A percentile compares a stretch with the other conserved stretches of the same genome.
phyloP scores from a whole-genome alignment of 441 rosid genomes.

The Adansonia grandidieri region DNA sequence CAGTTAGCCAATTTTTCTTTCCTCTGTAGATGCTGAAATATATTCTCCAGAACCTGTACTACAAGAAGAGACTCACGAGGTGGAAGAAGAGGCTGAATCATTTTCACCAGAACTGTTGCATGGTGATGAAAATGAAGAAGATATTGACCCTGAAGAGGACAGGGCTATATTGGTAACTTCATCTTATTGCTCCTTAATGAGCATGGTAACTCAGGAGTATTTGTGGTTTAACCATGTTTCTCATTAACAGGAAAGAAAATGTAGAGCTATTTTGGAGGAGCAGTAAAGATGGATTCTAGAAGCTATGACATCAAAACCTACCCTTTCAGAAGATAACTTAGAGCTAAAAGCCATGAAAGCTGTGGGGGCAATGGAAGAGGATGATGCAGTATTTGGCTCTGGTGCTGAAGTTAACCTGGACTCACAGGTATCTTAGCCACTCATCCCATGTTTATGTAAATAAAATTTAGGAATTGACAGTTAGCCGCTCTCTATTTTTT shows the following conservation, averaged over 20 bases:
- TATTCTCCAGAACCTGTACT: conserved; percentile 67
- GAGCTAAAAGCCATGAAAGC: conserved; percentile 88
- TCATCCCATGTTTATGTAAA: neutral
- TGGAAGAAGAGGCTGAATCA: conserved; percentile 78
- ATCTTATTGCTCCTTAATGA: conserved; percentile 9
- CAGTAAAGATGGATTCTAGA: conserved; percentile 76
- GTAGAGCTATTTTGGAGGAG: conserved; percentile 66
- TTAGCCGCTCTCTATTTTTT: neutral
- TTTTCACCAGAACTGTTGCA: conserved; percentile 88
- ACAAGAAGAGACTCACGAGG: conserved; percentile 55
- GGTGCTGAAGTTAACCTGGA: conserved; percentile 92
- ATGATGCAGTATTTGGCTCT: conserved; percentile 86
- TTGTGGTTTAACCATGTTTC: conserved; percentile 27
- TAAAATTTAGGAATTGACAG: neutral
- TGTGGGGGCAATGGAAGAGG: conserved; percentile 94
- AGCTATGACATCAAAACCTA: conserved; percentile 71
- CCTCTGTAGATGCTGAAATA: conserved; percentile 52
- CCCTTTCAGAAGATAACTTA: conserved; percentile 70
- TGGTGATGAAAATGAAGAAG: conserved; percentile 84
- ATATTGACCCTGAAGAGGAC: conserved; percentile 94
- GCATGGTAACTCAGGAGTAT: conserved; percentile 21
- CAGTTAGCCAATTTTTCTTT: conserved; percentile 18
- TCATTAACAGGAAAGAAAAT: conserved; percentile 61
- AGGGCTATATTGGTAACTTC: conserved; percentile 68
- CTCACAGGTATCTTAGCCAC: conserved; percentile 58